Evolutionary conservation across 306 rosid species (phyloP).

Genomic region (Sicyos edulis): DNA sequence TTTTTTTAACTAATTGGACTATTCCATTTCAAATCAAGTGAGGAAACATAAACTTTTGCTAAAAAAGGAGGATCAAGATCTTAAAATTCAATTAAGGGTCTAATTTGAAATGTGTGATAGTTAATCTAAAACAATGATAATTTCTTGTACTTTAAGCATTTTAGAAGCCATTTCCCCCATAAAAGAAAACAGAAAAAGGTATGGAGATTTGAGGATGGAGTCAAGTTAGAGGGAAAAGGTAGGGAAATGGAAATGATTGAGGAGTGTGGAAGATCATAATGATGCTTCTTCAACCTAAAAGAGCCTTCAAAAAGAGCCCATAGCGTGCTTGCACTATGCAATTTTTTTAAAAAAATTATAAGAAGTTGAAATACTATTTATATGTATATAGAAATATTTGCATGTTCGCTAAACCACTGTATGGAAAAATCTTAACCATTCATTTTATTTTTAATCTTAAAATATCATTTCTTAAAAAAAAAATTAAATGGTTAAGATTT

Average conservation of each 20-base stretch:
- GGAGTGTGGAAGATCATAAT: slow-evolving; percentile 58
- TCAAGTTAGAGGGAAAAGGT: slow-evolving; percentile 1
- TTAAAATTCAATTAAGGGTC: background rate
- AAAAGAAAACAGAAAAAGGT: background rate
- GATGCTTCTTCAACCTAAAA: slow-evolving; percentile 21
- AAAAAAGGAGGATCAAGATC: background rate
- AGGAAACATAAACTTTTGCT: background rate
- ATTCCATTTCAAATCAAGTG: background rate
- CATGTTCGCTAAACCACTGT: no score
- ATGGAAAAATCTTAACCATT: no score
- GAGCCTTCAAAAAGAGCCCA: slow-evolving; percentile 31
- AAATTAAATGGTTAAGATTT: no score
- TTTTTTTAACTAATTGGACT: background rate
- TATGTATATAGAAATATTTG: no score
- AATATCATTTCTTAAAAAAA: no score
- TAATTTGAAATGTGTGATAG: background rate
- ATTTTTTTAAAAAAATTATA: background rate
- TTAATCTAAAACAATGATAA: slow-evolving; percentile 4
- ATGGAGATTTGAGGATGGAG: slow-evolving; percentile 19
- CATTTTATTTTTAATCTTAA: no score
- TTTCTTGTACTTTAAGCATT: slow-evolving; percentile 15
- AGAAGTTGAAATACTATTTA: background rate
- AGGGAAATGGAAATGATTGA: slow-evolving; percentile 61
- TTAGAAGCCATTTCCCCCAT: background rate
- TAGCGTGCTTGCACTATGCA: slow-evolving; percentile 54